Evolutionary conservation across 2,329 filamentous ascomycete genomes (phyloP).

Genomic region (Aspergillus sp.): DNA sequence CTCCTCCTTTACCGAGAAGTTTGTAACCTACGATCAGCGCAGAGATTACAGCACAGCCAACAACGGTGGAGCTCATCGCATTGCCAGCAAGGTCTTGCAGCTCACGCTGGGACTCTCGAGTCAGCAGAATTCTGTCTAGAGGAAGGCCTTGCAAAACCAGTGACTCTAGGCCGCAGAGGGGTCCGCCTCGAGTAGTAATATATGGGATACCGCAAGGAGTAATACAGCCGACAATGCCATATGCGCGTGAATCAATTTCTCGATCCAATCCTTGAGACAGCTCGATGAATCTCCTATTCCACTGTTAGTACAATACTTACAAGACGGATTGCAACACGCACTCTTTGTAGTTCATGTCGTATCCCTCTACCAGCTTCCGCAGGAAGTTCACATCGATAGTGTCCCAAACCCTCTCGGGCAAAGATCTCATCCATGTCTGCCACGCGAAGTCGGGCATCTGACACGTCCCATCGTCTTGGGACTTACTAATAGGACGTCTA

Average conservation of each 20-base stretch:
- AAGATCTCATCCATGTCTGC: slow-evolving; percentile 47
- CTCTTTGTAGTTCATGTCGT: slow-evolving; percentile 60
- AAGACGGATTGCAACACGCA: slow-evolving; percentile 25
- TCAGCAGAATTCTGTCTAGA: slow-evolving; percentile 60
- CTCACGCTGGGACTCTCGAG: slow-evolving; percentile 59
- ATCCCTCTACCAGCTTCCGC: slow-evolving; percentile 46
- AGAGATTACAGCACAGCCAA: slow-evolving; percentile 61
- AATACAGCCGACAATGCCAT: slow-evolving; percentile 64
- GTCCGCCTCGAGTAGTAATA: slow-evolving; percentile 58
- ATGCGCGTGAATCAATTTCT: slow-evolving; percentile 43
- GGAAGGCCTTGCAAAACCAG: slow-evolving; percentile 68
- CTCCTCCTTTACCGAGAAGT: slow-evolving; percentile 23
- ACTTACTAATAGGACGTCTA: slow-evolving; percentile 58
- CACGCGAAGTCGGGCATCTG: slow-evolving; percentile 56
- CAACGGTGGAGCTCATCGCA: slow-evolving; percentile 73
- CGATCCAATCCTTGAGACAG: slow-evolving; percentile 72
- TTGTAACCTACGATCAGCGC: slow-evolving; percentile 49
- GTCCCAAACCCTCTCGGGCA: slow-evolving; percentile 63
- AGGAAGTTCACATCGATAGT: slow-evolving; percentile 63
- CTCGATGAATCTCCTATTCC: slow-evolving; percentile 51
- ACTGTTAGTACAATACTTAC: slow-evolving; percentile 1
- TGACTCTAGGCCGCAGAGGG: slow-evolving; percentile 61
- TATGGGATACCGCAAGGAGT: slow-evolving; percentile 65
- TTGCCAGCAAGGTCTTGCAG: slow-evolving; percentile 73
- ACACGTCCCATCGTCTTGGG: slow-evolving; percentile 54